Evolutionary conservation across 768 basidiomycete genomes (phyloP), one percentile per base, ranked within the genome.

Genomic region (Tephrocybe sp.): DNA sequence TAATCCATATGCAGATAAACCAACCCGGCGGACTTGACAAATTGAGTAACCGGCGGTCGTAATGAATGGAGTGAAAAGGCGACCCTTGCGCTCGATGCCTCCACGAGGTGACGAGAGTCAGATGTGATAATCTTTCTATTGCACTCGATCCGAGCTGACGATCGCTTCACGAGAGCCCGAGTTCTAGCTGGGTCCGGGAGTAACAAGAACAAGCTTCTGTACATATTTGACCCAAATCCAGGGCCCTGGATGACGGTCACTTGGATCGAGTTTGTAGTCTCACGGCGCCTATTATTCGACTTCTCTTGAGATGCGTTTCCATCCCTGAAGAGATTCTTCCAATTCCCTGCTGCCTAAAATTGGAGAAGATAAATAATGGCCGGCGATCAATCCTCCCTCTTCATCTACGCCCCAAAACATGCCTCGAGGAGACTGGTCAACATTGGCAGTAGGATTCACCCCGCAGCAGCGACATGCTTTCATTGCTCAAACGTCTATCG

Each of bases 401-500:
- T 21, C 36, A 15, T 36, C 45, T 4, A 48, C 6, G 28, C 45
- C 51, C 24, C 24, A 7, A 14, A 42, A 34, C 17, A 47, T 52
- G 51, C 21, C 30, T 53, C 23, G 32, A 26, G 38, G 34, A n/a
- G 37, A 30, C 5, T 21, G 26, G 8, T 40, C 38, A 28, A 53
- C 46, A 21, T 21, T 47, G 24, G 30, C 45, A 1, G 39, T 42
- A 4, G 33, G 40, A 23, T 36, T 7, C 14, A 48, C 39, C 8
- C 14, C 45, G 12, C 60, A 59, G 18, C 55, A 64, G 30, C 58
- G 62, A 45, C 51, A 56, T 33, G 60, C 58, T 24, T 71, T 68
- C 37, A 53, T 72, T 21, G 56, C 60, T 37, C 68, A 68, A 62
- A 69, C 69, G 0, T 73, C 76, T 2, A 68, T 77, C 28, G 71